Evolutionary conservation across 176 grass and related monocot genomes (phyloP).

Genomic region (Thinopyrum elongatum): DNA sequence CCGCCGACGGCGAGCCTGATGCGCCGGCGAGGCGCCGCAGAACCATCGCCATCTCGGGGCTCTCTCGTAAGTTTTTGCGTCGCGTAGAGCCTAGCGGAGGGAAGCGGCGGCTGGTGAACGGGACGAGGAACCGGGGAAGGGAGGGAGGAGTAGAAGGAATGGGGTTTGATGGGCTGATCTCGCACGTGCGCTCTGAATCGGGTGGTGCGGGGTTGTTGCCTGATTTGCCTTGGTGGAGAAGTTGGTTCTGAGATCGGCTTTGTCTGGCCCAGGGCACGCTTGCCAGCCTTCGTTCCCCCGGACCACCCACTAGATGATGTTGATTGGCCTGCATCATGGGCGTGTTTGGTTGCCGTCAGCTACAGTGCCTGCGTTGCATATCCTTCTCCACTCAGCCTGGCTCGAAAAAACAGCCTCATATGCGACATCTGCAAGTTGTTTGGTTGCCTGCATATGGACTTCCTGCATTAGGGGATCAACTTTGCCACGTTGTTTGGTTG

Average conservation of each 20-base stretch:
- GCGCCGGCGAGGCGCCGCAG: slow-evolving; percentile 50
- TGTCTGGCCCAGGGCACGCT: background rate
- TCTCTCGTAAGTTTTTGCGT: background rate
- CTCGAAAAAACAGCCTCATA: no score
- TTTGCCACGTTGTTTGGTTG: no score
- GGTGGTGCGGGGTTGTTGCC: slow-evolving; percentile 10
- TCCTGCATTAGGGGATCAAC: no score
- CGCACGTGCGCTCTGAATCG: slow-evolving; percentile 22
- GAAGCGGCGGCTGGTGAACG: slow-evolving; percentile 34
- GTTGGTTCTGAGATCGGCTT: background rate
- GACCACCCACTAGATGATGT: no score
- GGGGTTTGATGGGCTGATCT: slow-evolving; percentile 18
- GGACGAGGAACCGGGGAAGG: background rate
- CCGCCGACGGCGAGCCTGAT: slow-evolving; percentile 28
- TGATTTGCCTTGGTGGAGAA: slow-evolving; percentile 24
- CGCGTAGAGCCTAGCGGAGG: background rate
- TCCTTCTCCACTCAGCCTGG: no score
- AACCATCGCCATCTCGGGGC: slow-evolving; percentile 65
- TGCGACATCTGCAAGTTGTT: no score
- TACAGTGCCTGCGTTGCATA: no score
- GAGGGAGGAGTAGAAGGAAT: background rate
- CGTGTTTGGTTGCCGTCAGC: no score
- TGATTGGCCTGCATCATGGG: no score
- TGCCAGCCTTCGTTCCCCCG: no score
- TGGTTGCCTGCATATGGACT: no score